These are phyloP conservation scores for Phytomonas sp. DNA, from an alignment of 208 protist species.

Conservation along the genomic window DNA sequence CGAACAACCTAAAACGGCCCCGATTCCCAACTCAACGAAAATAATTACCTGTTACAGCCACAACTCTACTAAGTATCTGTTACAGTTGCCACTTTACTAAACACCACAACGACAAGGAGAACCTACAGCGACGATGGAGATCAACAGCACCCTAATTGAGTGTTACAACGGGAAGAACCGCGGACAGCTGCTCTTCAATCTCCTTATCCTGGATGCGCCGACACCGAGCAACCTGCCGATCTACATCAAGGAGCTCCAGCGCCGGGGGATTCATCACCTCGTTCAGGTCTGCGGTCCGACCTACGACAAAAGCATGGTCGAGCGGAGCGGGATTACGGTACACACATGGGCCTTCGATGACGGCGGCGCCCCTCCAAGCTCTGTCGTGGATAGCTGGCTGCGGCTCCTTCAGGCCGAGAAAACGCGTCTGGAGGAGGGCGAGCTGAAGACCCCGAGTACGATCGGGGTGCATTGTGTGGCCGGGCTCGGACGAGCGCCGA, in stretches of 20 bases:
- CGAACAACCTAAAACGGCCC: no score
- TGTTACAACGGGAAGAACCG: slow-evolving; percentile 44
- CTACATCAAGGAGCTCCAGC: slow-evolving; percentile 87
- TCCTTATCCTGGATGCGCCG: slow-evolving; percentile 84
- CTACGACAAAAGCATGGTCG: slow-evolving; percentile 59
- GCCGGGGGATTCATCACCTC: slow-evolving; percentile 64
- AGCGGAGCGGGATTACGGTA: slow-evolving; percentile 63
- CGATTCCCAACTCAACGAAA: no score
- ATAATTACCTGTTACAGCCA: no score
- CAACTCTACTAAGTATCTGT: no score
- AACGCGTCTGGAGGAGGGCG: slow-evolving; percentile 8
- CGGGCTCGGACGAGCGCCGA: slow-evolving; percentile 86
- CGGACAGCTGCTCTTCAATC: slow-evolving; percentile 43
- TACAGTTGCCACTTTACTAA: no score
- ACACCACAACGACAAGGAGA: no score
- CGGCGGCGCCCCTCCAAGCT: slow-evolving; percentile 74
- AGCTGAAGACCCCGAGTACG: slow-evolving; percentile 19
- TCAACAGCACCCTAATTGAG: slow-evolving; percentile 79
- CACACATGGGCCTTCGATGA: slow-evolving; percentile 89
- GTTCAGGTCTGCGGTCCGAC: slow-evolving; percentile 84
- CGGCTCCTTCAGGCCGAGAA: slow-evolving; percentile 66
- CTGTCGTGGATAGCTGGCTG: slow-evolving; percentile 77
- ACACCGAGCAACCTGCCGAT: slow-evolving; percentile 78
- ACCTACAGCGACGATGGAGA: slow-evolving; percentile 60
- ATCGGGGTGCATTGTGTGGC: slow-evolving; percentile 91